Evolutionary conservation across 75 land plant species (phyloP).

Genomic region (Cupressus sempervirens): DNA sequence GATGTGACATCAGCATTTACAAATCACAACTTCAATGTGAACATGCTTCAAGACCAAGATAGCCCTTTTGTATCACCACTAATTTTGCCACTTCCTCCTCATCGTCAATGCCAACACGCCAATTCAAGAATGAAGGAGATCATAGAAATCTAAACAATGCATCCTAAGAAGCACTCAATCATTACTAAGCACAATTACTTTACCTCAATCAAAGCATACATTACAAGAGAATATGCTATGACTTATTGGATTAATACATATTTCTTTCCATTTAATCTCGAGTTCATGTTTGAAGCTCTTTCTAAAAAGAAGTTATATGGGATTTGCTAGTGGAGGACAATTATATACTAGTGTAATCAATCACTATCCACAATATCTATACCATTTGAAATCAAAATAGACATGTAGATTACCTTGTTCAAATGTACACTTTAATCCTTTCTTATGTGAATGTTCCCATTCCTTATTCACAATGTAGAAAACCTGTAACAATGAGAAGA

Average conservation of each 20-base stretch:
- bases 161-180: no score
- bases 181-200: no score
- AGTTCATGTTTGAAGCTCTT: background rate
- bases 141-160: no score
- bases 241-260: background rate
- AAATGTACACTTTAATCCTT: constrained; percentile 98
- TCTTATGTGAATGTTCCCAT: constrained; percentile 99
- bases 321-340: background rate
- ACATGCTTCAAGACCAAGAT: no score
- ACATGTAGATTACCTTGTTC: constrained; percentile 96
- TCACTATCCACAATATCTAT: constrained; percentile 76
- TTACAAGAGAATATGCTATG: background rate
- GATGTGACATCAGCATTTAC: no score
- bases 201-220: no score
- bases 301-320: background rate
- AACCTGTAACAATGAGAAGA: constrained; percentile 37
- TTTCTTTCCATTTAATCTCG: background rate
- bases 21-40: no score
- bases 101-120: no score
- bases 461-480: constrained; percentile 97
- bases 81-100: no score
- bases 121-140: no score
- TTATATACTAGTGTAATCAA: background rate
- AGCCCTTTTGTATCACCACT: no score
- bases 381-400: constrained; percentile 92